Conservation (phyloP, 306 rosid species). For the Citrullus mucosospermus region DNA sequence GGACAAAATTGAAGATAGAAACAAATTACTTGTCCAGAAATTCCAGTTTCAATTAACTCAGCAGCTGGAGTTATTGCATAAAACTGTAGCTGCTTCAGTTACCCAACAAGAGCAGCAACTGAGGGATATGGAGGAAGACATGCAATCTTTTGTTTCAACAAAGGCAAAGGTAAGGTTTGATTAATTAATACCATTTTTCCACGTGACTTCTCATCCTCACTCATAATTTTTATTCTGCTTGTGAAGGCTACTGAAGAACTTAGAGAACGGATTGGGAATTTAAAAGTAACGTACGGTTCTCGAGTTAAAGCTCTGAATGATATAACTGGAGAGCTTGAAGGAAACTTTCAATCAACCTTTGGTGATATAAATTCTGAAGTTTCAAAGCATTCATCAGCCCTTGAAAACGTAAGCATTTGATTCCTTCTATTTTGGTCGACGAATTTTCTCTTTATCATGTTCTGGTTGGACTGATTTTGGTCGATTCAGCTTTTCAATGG, state of each 20-base stretch:
- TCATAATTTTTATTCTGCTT: conserved; percentile 4
- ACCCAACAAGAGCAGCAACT: conserved; percentile 83
- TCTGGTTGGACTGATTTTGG: conserved; percentile 13
- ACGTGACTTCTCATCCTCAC: not conserved
- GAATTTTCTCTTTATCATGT: not conserved
- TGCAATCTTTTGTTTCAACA: conserved; percentile 77
- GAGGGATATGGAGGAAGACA: conserved; percentile 83
- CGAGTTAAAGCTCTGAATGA: conserved; percentile 69
- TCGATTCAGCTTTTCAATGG: conserved; percentile 78
- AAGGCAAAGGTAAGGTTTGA: conserved; percentile 52
- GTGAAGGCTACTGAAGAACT: conserved; percentile 91
- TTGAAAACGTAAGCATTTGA: conserved; percentile 62
- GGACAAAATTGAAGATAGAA: conserved; percentile 83
- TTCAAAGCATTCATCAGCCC: conserved; percentile 74
- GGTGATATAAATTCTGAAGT: conserved; percentile 75
- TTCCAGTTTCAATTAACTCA: conserved; percentile 72
- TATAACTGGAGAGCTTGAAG: conserved; percentile 76
- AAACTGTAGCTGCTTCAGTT: conserved; percentile 84
- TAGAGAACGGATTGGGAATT: conserved; percentile 50
- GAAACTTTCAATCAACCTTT: conserved; percentile 68
- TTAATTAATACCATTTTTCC: conserved; percentile 5
- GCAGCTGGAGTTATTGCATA: conserved; percentile 87
- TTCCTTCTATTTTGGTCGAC: not conserved
- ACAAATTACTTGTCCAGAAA: conserved; percentile 57
- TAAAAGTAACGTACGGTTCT: conserved; percentile 70